These are phyloP conservation scores for Plasmodium fragile DNA, from an alignment of 169 alveolate species.

Conservation along the genomic window DNA sequence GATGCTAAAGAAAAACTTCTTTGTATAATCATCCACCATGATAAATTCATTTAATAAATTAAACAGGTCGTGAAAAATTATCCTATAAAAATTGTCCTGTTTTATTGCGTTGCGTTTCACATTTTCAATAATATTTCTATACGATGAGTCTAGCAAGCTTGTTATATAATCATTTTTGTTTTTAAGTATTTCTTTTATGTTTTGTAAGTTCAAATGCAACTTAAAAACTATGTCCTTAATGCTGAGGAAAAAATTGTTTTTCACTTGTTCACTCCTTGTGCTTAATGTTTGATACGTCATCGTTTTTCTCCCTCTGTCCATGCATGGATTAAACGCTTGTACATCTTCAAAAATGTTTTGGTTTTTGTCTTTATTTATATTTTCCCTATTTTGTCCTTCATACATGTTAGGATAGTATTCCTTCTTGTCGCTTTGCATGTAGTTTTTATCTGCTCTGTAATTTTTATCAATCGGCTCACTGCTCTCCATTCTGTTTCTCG, in stretches of 20 bases:
- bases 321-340: neutral
- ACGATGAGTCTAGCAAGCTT: slow-evolving; percentile 22
- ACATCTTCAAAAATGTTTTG: neutral
- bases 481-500: neutral
- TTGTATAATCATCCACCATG: slow-evolving; percentile 71
- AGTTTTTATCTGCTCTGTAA: neutral
- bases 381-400: slow-evolving; percentile 5
- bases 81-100: slow-evolving; percentile 53
- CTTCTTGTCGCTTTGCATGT: neutral
- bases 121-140: slow-evolving; percentile 5
- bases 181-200: slow-evolving; percentile 30
- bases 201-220: slow-evolving; percentile 36
- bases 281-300: neutral
- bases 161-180: slow-evolving; percentile 37
- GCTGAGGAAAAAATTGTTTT: slow-evolving; percentile 17
- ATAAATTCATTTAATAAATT: slow-evolving; percentile 60
- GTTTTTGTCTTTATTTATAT: neutral
- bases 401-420: neutral
- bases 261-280: slow-evolving; percentile 12
- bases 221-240: slow-evolving; percentile 46
- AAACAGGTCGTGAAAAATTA: slow-evolving; percentile 55
- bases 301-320: neutral
- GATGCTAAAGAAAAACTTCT: slow-evolving; percentile 47
- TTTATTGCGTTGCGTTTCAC: slow-evolving; percentile 27
- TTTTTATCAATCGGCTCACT: slow-evolving; percentile 12